Base-by-base conservation (phyloP, 176 grass and related monocot genomes). In the maize (Zea mays) region DNA sequence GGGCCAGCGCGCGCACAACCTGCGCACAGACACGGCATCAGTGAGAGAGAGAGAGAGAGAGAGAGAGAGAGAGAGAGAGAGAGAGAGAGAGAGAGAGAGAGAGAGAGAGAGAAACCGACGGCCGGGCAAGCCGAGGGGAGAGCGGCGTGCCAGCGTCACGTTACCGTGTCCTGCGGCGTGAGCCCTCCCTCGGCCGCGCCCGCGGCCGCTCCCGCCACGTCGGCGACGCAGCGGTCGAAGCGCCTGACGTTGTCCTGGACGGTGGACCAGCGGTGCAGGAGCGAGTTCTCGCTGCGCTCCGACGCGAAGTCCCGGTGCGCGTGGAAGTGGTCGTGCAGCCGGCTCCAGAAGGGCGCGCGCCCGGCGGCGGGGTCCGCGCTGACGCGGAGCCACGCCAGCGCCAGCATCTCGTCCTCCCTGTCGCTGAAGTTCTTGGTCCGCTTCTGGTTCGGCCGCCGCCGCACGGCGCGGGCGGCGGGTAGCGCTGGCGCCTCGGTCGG, bases 1-100 rank as follows among this genome's bases (percentile, higher is more conserved):
- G 47, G 44, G 77, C 38, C 42, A 66, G 54, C 27, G 77, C 77
- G 3, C 69, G 48, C 63, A 79, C 5, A 3, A 69, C 72, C 79
- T 81, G 52, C 12, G 5, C 21, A 41, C 0, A 14, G 27, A 27
- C 27, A 27, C 27, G 27, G 27, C 43, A 37, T 15, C 51, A n/a
- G 16, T 17, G 51, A 5, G 1, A 5, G 3, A 54, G 27, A 27
- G 27, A 27, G 27, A 27, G 27, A 27, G 27, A 27, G 27, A 27
- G 27, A 27, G 27, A 27, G 27, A 27, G 27, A 27, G 27, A 27
- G 27, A 27, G 27, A 27, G 27, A 27, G 27, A 27, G 27, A 27
- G 27, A 27, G 27, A 27, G 27, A 27, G 27, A 27, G 27, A 27
- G 27, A 27, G 27, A 27, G 27, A 27, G 27, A 27, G 27, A 27